Base-by-base conservation (phyloP, 768 basidiomycete species). In the Scleroderma bovista region DNA sequence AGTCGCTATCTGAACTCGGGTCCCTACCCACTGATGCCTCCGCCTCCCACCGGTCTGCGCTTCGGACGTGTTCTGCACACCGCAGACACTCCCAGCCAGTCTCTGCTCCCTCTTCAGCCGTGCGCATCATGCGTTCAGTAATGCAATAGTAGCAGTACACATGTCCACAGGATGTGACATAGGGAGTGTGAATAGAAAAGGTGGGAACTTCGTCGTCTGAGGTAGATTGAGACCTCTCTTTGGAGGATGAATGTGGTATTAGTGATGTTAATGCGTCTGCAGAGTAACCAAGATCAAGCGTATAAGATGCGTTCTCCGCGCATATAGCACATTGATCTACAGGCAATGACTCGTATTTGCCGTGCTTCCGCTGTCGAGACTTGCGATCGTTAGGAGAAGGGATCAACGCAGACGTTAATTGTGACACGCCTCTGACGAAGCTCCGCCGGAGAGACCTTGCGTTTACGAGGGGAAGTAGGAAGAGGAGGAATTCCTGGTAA, bases 81-180 rank as follows among this genome's bases (percentile, higher is more conserved):
- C 93, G 75, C 48, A 95, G 64, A 68, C 93, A 97, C 54, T 83
- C 81, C 93, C 93, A 95, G 19, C 75, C 75, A 44, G 69, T 60
- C 31, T 76, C 68, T 19, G 64, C 46, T 20, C 72, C 80, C 32
- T 86, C 88, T 52, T 86, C 85, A 4, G 79, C 82, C 6, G 77
- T 77, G 32, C 78, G 81, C 60, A 90, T 76, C 72, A 97, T 79
- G 53, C 83, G 81, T 61, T 89, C 88, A 13, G 90, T 79, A 37
- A 98, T 75, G 68, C 96, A 99, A 58, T 86, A 84, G 66, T 97
- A 99, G 69, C 96, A 98, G 69, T 94, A 99, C 13, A 79, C 65
- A 62, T 96, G 92, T 7, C 81, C 85, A 54, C 89, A 93, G 26
- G 84, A 83, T 31, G 92, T 83, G 44, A 86, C 69, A 62, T 95